A percentile compares a stretch with the other conserved stretches of the same genome.
Evolutionary conservation across 2,329 filamentous ascomycete species (phyloP).

Genomic region (Epichloe elymi): DNA sequence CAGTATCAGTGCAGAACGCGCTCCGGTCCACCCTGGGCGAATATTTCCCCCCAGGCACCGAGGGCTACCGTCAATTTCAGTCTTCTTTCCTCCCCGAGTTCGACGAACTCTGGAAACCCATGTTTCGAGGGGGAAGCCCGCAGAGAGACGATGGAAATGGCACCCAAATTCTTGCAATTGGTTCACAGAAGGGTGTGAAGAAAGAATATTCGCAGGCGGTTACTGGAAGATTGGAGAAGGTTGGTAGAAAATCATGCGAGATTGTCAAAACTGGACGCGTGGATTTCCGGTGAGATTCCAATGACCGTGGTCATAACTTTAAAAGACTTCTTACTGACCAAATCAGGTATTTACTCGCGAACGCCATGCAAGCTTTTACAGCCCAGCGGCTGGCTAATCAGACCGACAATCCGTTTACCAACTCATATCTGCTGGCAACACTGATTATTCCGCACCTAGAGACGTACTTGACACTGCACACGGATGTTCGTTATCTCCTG

Average conservation of each 20-base stretch:
- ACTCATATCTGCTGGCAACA: constrained; percentile 40
- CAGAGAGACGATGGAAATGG: constrained; percentile 23
- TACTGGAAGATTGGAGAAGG: constrained; percentile 37
- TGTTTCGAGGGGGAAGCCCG: constrained; percentile 28
- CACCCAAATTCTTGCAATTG: constrained; percentile 48
- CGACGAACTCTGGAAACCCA: constrained; percentile 38
- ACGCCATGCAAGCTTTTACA: constrained; percentile 45
- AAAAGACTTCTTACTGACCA: neutral
- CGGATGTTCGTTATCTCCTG: constrained; percentile 40
- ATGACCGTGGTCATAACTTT: neutral
- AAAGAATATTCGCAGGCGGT: constrained; percentile 35
- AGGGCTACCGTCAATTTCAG: constrained; percentile 34
- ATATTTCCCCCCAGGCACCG: constrained; percentile 35
- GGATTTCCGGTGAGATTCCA: constrained; percentile 39
- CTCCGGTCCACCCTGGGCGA: constrained; percentile 38
- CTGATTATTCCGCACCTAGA: constrained; percentile 49
- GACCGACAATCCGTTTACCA: constrained; percentile 40
- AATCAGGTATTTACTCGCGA: constrained; percentile 44
- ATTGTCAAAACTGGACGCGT: constrained; percentile 39
- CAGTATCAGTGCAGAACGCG: constrained; percentile 43
- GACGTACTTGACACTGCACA: constrained; percentile 40
- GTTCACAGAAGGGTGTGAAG: constrained; percentile 40
- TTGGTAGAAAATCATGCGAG: constrained; percentile 38
- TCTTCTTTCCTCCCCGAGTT: constrained; percentile 35
- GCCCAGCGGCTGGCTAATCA: constrained; percentile 36